Base-by-base conservation (phyloP, 306 rosid genomes). In the Crataegus laevigata region DNA sequence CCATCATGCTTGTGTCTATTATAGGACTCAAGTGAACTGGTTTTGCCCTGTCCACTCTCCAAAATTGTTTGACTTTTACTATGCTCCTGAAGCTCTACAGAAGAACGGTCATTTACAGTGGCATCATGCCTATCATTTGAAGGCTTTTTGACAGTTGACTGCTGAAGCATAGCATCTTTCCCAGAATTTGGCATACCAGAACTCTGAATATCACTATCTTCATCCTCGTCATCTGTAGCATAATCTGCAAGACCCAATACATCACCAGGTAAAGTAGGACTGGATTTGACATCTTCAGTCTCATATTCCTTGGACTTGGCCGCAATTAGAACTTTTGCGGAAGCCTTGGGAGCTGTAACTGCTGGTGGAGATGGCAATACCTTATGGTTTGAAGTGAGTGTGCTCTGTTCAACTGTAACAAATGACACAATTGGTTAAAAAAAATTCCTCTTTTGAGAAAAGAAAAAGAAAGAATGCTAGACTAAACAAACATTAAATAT, bases 181-280 rank as follows among this genome's bases (percentile, higher is more conserved):
- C 75, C 74, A 74, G 88, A 73, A 79, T 73, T 81, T 77, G 80
- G 88, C 63, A 83, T 63, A 60, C 72, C 85, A 68, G 90, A 84
- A 81, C 82, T 86, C 71, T 83, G 84, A 68, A 88, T 81, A 77
- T 85, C 96, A 83, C 86, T 91, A 71, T 81, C 91, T 66, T 76
- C 84, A 57, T 90, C 91, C 13, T 73, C 76, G 11, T 84, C 91
- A 86, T 94, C 99, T 67, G 93, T 92, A 73, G 92, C 99, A 85
- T 94, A 94, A 80, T 84, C 92, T 83, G 87, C 98, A 83, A 94
- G 99, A 76, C 99, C 99, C 81, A 94, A 88, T 74, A 94, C 82
- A 86, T 89, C 91, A 80, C 96, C 99, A 43, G 93, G 93, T 73
- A 88, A 80, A 77, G 87, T 82, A 55, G 90, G 84, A 83, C 78